Base-by-base conservation (phyloP, 306 rosid genomes). In the Vicia villosa region DNA sequence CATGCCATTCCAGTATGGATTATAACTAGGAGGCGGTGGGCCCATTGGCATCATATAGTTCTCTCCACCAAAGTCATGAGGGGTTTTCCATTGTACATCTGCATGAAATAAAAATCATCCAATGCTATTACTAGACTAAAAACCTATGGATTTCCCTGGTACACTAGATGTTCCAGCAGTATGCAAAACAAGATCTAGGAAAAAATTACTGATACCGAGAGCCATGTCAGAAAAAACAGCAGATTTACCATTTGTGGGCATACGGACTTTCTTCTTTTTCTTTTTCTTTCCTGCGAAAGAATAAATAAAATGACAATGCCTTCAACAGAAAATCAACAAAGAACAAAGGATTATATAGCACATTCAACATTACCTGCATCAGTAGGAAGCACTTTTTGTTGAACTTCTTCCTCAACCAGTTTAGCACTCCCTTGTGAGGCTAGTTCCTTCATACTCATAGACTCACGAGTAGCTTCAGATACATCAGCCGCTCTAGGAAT, bases 391-490 rank as follows among this genome's bases (percentile, higher is more conserved):
- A 89, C 13, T 82, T 80, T 94, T 78, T 95, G 99, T 79, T 89
- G 99, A 74, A 95, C 99, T 87, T 91, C 97, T 74, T 95, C 99
- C 81, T 91, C 97, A 67, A 82, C 87, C 70, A 69, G 76, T 59
- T 81, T 91, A 76, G 90, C 90, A 79, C 99, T 89, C 81, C 97
- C 95, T 73, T 89, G 97, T 32, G 95, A 91, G 69, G 87, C 93
- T 37, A 79, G 95, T 76, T 89, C 99, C 81, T 86, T 95, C 40
- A 87, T 83, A 52, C 90, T 91, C 70, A 84, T 75, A 1, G 99
- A 91, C 74, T 95, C 99, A 49, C 79, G 99, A 4, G 99, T 94
- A 66, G 96, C 96, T 84, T 89, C 97, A 71, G 95, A 89, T 34
- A 74, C 87, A 82, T 85, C 96, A 76, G 76, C 83, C 43, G 66